Percentiles rank a stretch among this genome's conserved stretches.
These are phyloP conservation scores for Proliferodiscus dingleyae DNA, from an alignment of 2,329 filamentous ascomycete genomes.

Conservation along the genomic window DNA sequence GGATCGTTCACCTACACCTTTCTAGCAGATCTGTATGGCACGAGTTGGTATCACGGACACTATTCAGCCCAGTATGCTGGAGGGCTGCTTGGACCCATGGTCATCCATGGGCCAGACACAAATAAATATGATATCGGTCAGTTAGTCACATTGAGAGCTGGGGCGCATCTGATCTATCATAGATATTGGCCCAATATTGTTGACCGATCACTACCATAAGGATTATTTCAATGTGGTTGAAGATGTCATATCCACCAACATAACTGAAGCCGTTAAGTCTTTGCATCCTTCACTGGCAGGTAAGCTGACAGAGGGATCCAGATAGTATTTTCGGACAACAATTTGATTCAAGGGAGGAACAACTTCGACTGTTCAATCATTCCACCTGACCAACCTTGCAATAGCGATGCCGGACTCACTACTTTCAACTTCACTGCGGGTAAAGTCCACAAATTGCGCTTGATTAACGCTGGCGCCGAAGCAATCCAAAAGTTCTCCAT, in stretches of 20 bases:
- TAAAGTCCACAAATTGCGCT: constrained; percentile 40
- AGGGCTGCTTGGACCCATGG: constrained; percentile 54
- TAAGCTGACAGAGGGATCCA: background rate
- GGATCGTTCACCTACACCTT: constrained; percentile 27
- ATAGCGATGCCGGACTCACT: constrained; percentile 16
- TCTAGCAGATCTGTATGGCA: constrained; percentile 38
- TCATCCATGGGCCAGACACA: constrained; percentile 55
- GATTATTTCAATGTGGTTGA: constrained; percentile 44
- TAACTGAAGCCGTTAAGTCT: constrained; percentile 3
- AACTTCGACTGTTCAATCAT: constrained; percentile 12
- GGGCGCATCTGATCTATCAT: no score
- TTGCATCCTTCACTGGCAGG: no score
- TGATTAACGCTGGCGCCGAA: constrained; percentile 42
- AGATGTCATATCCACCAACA: constrained; percentile 28
- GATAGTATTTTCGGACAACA: constrained; percentile 14
- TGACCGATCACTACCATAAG: constrained; percentile 36
- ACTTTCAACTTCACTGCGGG: constrained; percentile 31
- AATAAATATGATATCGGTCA: constrained; percentile 51
- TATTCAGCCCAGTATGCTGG: constrained; percentile 46
- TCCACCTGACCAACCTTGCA: constrained; percentile 7
- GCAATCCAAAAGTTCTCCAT: constrained; percentile 41
- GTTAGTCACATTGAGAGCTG: no score
- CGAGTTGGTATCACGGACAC: constrained; percentile 59
- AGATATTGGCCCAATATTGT: constrained; percentile 48
- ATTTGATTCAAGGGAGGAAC: constrained; percentile 24